Evolutionary conservation across 345 rosid genomes (phyloP).

Genomic region (Gossypium australe): DNA sequence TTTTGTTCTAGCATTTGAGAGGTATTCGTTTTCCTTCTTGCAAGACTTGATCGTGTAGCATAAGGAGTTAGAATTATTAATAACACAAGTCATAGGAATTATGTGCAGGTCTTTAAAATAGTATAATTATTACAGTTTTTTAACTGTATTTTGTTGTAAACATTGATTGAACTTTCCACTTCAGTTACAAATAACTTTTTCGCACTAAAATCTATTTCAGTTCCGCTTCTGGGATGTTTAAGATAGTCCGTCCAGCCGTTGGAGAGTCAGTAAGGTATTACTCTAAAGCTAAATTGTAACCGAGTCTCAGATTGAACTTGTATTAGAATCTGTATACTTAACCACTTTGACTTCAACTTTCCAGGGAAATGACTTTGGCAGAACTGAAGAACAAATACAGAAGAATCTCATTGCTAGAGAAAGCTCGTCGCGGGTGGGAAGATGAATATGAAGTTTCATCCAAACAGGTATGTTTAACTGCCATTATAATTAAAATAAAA

Average conservation of each 20-base stretch:
- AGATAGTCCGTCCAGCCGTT: conserved; percentile 87
- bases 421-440: conserved; percentile 85
- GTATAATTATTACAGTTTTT: background rate
- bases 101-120: background rate
- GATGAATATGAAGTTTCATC: conserved; percentile 93
- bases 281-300: background rate
- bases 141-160: background rate
- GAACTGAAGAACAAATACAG: conserved; percentile 85
- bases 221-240: conserved; percentile 71
- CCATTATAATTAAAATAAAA: background rate
- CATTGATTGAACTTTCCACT: background rate
- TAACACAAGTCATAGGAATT: background rate
- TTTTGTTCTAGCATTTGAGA: conserved; percentile 83
- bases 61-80: background rate
- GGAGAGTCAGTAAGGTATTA: conserved; percentile 89
- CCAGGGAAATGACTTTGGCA: conserved; percentile 79
- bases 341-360: conserved; percentile 1
- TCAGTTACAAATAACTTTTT: background rate
- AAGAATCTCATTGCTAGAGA: conserved; percentile 63
- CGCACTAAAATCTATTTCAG: conserved; percentile 34
- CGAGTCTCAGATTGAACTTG: conserved; percentile 5
- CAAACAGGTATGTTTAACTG: conserved; percentile 59
- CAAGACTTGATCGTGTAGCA: background rate
- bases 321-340: conserved; percentile 5
- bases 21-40: conserved; percentile 37